Percentiles rank a stretch among this genome's conserved stretches.
Conservation (phyloP, 129 eudicot species). For the Cynara cardunculus region DNA sequence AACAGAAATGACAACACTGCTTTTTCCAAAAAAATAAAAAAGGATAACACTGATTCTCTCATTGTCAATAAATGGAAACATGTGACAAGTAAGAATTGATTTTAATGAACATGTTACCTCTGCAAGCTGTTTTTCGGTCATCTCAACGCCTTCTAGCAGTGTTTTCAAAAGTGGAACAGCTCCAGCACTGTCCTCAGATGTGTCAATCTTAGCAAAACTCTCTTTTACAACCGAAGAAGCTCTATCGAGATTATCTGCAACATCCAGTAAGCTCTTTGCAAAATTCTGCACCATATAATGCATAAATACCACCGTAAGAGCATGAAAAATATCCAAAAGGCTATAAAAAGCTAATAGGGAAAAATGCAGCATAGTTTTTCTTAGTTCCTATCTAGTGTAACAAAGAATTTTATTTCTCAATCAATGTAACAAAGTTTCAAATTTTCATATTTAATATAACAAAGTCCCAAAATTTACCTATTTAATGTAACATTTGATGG, state of each 20-base stretch:
- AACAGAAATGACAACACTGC: too few relatives aligned
- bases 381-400: background rate
- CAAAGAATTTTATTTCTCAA: background rate
- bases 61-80: background rate
- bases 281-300: conserved; percentile 61
- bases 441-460: background rate
- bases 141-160: conserved; percentile 87
- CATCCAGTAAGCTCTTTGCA: conserved; percentile 79
- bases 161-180: conserved; percentile 81
- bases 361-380: background rate
- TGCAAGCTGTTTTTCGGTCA: conserved; percentile 84
- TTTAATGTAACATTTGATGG: background rate
- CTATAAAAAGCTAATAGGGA: background rate
- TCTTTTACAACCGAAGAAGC: conserved; percentile 81
- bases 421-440: background rate
- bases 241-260: conserved; percentile 81
- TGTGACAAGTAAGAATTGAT: background rate
- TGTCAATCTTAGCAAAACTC: conserved; percentile 73
- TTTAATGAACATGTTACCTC: conserved; percentile 48
- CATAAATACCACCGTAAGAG: conserved; percentile 1
- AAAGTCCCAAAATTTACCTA: background rate
- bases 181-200: conserved; percentile 63
- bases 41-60: background rate
- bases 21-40: too few relatives aligned
- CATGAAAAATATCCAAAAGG: background rate